A percentile compares a stretch with the other conserved stretches of the same genome.
Conservation (phyloP, 768 basidiomycete genomes). For the Fibroporia radiculosa region DNA sequence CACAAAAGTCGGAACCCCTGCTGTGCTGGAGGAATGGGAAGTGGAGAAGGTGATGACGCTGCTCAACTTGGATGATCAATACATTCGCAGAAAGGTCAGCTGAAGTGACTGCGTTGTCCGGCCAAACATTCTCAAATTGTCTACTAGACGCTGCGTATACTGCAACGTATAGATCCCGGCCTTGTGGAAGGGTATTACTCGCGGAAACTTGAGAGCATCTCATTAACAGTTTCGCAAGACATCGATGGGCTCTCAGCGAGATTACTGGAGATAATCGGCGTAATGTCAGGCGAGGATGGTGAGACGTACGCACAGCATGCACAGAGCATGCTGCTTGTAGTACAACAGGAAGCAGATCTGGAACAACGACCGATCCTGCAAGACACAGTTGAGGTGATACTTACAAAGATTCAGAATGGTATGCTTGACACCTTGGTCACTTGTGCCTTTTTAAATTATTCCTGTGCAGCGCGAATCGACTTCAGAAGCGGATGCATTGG, state of each 20-base stretch:
- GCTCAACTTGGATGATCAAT: conserved; percentile 49
- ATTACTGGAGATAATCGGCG: conserved; percentile 48
- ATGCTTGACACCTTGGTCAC: conserved; percentile 8
- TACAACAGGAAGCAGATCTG: conserved; percentile 26
- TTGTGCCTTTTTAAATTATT: no score
- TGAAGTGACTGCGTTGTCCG: no score
- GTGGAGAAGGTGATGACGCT: conserved; percentile 67
- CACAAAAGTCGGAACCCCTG: conserved; percentile 36
- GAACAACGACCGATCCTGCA: conserved; percentile 42
- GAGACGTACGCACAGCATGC: conserved; percentile 50
- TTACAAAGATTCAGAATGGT: conserved; percentile 48
- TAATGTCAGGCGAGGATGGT: conserved; percentile 41
- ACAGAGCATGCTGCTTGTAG: conserved; percentile 30
- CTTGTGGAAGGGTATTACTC: conserved; percentile 53
- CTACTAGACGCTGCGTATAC: conserved; percentile 49
- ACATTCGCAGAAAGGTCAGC: conserved; percentile 53
- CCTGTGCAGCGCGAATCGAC: conserved; percentile 27
- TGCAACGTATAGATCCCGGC: conserved; percentile 47
- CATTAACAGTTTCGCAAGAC: conserved; percentile 25
- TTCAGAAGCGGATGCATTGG: conserved; percentile 30
- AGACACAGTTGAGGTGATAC: conserved; percentile 44
- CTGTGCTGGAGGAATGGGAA: conserved; percentile 62
- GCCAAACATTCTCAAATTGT: background rate
- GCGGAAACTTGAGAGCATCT: conserved; percentile 31
- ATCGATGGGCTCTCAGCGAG: conserved; percentile 36